Evolutionary conservation across 805 yeast genomes (phyloP).

Genomic region (Metschnikowia lochheadii): DNA sequence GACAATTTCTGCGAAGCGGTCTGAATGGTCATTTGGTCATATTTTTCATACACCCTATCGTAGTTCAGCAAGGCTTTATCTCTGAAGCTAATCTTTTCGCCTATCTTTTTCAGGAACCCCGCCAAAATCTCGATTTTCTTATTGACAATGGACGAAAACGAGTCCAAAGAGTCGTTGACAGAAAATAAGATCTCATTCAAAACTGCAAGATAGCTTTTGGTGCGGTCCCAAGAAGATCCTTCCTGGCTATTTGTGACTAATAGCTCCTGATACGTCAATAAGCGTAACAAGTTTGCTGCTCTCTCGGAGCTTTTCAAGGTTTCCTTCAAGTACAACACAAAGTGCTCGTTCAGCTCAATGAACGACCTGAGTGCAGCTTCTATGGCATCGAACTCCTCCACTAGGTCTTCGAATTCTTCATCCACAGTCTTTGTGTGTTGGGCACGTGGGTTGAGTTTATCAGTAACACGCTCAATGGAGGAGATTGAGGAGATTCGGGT

Average conservation of each 20-base stretch:
- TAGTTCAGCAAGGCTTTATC: conserved; percentile 35
- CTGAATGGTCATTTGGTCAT: conserved; percentile 27
- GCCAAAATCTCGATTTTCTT: conserved; percentile 16
- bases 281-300: conserved; percentile 23
- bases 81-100: conserved; percentile 25
- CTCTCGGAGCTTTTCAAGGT: conserved; percentile 17
- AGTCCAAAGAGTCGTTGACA: conserved; percentile 9
- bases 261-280: conserved; percentile 6
- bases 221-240: conserved; percentile 20
- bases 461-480: conserved; percentile 2
- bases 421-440: conserved; percentile 26
- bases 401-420: conserved; percentile 32
- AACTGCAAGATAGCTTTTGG: conserved; percentile 17
- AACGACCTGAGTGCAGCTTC: conserved; percentile 10
- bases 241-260: background rate
- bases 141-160: conserved; percentile 10
- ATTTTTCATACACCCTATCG: conserved; percentile 29
- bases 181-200: conserved; percentile 13
- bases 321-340: conserved; percentile 8
- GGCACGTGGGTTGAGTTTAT: background rate
- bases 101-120: conserved; percentile 20
- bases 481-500: conserved; percentile 1
- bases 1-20: conserved; percentile 33
- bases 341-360: conserved; percentile 7
- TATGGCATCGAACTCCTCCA: conserved; percentile 18